phyloP scores from a whole-genome alignment of 768 basidiomycete genomes.

The Naganishia randhawae region DNA sequence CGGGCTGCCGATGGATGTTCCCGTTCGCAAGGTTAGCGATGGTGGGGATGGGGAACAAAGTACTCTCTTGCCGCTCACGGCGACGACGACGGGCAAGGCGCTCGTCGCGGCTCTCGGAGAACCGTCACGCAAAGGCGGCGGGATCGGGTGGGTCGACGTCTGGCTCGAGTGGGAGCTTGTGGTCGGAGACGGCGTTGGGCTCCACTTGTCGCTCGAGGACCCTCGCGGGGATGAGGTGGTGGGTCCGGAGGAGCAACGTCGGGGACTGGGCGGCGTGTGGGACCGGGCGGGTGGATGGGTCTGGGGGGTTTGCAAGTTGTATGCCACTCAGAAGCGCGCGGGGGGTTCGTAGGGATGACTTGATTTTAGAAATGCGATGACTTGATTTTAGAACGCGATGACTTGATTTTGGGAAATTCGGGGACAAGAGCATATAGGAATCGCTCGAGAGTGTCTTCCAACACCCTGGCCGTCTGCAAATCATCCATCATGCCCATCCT shows the following conservation, averaged over 20 bases:
- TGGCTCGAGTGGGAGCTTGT: conserved; percentile 73
- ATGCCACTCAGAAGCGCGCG: conserved; percentile 29
- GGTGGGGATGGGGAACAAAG: neutral
- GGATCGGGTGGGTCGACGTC: conserved; percentile 80
- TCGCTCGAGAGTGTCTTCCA: too few species aligned
- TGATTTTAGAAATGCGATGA: neutral
- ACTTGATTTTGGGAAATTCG: neutral
- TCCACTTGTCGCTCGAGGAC: conserved; percentile 44
- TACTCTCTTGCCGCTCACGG: conserved; percentile 22
- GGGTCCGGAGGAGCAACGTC: conserved; percentile 37
- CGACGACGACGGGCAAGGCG: conserved; percentile 59
- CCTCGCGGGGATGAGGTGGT: conserved; percentile 35
- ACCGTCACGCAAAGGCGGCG: conserved; percentile 86
- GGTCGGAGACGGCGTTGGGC: conserved; percentile 9
- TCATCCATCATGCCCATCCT: conserved; percentile 48
- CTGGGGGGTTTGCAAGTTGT: conserved; percentile 44
- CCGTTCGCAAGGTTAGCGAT: conserved; percentile 52
- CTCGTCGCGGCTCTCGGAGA: conserved; percentile 75
- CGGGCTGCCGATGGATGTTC: conserved; percentile 11
- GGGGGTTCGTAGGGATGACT: neutral
- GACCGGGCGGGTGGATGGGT: conserved; percentile 44
- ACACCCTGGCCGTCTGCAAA: neutral
- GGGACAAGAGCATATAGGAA: neutral
- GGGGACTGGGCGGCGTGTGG: conserved; percentile 46
- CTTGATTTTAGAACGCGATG: neutral